Percentiles rank a stretch among this genome's conserved stretches.
Conservation (phyloP, 1,139 yeast species). For the Sugiyamaella grinbergsii region DNA sequence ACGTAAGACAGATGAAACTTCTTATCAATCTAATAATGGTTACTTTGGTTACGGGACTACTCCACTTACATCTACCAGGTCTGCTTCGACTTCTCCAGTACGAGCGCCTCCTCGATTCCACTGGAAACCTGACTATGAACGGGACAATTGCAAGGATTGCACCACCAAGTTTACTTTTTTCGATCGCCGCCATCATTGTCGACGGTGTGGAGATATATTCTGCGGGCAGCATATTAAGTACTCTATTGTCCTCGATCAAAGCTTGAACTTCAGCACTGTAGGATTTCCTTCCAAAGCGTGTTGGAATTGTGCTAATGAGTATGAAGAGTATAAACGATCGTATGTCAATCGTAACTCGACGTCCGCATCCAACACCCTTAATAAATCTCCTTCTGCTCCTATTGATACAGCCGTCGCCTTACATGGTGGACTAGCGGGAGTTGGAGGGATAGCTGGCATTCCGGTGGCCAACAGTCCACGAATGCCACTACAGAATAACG, state of each 20-base stretch:
- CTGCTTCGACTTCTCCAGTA: constrained; percentile 17
- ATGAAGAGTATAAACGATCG: constrained; percentile 23
- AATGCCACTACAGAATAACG: constrained; percentile 12
- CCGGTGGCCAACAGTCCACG: constrained; percentile 7
- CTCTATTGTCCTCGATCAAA: constrained; percentile 62
- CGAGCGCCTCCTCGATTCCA: constrained; percentile 64
- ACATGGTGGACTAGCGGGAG: constrained; percentile 2
- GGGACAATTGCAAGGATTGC: constrained; percentile 72
- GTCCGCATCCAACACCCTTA: background rate
- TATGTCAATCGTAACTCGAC: background rate
- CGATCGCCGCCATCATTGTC: constrained; percentile 90
- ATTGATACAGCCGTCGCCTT: background rate
- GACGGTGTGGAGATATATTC: constrained; percentile 90
- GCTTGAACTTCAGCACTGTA: constrained; percentile 69
- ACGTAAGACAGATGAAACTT: constrained; percentile 51
- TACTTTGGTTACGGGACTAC: constrained; percentile 5
- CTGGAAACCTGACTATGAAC: constrained; percentile 75
- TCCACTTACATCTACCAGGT: background rate
- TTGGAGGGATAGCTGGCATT: constrained; percentile 4
- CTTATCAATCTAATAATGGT: constrained; percentile 46
- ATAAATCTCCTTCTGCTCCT: constrained; percentile 6
- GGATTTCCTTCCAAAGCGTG: constrained; percentile 81
- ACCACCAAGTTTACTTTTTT: constrained; percentile 46
- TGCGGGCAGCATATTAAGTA: constrained; percentile 65
- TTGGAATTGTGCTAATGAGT: constrained; percentile 68